phyloP scores from a whole-genome alignment of 441 rosid species.

The Mallotus repandus region DNA sequence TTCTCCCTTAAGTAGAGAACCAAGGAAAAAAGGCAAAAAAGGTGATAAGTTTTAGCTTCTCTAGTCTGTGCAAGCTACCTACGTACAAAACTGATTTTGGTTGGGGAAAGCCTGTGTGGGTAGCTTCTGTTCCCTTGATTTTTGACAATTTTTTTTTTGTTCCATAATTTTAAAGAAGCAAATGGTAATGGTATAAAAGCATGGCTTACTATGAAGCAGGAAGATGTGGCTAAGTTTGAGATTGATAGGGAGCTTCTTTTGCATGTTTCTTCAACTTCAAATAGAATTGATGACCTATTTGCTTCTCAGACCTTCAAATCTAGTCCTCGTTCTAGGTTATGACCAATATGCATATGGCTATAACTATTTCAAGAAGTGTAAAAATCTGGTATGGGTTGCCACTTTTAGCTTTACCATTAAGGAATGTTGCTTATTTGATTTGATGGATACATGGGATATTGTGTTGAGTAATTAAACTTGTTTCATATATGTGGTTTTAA shows the following conservation, averaged over 20 bases:
- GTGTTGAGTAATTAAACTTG: too few relatives aligned
- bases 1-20: neutral
- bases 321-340: too few relatives aligned
- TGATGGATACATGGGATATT: too few relatives aligned
- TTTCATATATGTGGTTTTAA: too few relatives aligned
- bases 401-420: too few relatives aligned
- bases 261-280: neutral
- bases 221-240: constrained; percentile 28
- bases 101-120: constrained; percentile 38
- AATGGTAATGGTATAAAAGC: constrained; percentile 42
- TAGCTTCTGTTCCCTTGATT: constrained; percentile 9
- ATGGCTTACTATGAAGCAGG: constrained; percentile 29
- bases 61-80: constrained; percentile 21
- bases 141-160: constrained; percentile 1
- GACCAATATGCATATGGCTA: too few relatives aligned
- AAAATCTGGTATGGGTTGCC: too few relatives aligned
- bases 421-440: too few relatives aligned
- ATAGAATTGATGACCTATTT: too few relatives aligned
- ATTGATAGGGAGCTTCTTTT: constrained; percentile 29
- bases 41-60: constrained; percentile 13
- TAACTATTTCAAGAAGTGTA: too few relatives aligned
- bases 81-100: constrained; percentile 36
- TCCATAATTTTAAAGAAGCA: too few relatives aligned
- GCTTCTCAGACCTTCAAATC: too few relatives aligned
- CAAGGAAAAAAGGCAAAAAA: neutral